Base-by-base conservation (phyloP, 371 early-diverging fungal genomes). In the Mortierella sp. region DNA sequence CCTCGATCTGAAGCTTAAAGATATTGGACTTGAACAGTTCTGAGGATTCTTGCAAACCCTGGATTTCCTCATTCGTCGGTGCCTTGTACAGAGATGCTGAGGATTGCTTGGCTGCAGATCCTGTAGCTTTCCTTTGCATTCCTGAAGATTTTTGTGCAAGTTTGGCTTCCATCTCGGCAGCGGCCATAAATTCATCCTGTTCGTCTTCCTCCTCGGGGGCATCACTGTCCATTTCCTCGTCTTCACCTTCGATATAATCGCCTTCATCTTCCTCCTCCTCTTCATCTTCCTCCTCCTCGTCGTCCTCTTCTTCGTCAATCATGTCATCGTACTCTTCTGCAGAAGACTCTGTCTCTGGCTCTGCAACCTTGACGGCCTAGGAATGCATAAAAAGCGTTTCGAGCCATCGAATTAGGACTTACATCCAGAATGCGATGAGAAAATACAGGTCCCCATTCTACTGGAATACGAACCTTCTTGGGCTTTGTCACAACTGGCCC, bases 1-100 rank as follows among this genome's bases (percentile, higher is more conserved):
- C 97, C 60, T 96, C 96, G 62, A 95, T 91, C 89, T 97, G 95
- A 56, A 97, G 83, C 79, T 93, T 94, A 85, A 97, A 96, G 55
- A 98, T 87, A 80, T 97, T 97, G 26, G 95, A 94, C 65, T 95
- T 95, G 85, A 91, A 95, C 53, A 96, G 82, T 60, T 94, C 92
- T 4, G 91, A 85, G 0, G 94, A 92, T 57, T 96, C 93, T 76
- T 90, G 92, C 58, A 96, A 81, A 46, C 89, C 90, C 72, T 92
- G 93, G 30, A 97, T 87, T 83, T 98, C 98, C n/a, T 93, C 94
- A 57, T 83, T 86, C 7, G 92, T 89, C 6, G 94, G 93, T 30
- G 87, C 74, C 65, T 82, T 80, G 75, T 80, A 85, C 9, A 84
- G 68, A 15, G 68, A 67, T 30, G 65, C 62, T 57, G 68, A 63